Base-by-base conservation (phyloP, 306 rosid species). In the Quillaja saponaria region DNA sequence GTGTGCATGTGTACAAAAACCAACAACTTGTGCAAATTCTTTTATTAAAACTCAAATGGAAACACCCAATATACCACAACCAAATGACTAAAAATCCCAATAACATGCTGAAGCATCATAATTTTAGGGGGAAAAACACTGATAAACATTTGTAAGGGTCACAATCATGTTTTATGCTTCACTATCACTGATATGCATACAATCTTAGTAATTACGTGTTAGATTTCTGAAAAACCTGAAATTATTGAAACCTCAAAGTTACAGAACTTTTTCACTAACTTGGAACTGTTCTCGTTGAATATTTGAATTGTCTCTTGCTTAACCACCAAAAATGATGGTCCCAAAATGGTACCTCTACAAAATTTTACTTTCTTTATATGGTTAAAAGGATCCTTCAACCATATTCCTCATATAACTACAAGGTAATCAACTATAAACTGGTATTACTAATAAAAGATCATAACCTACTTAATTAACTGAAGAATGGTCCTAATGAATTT, bases 331-430 rank as follows among this genome's bases (percentile, higher is more conserved):
- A 68, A 4, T 25, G 31, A 25, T 25, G 37, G 21, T 40, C 45
- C 46, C 3, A 42, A 13, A 61, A 14, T 6, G 7, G 15, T n/a
- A 42, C 41, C 9, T 25, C 45, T 12, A 38, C 6, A 44, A 16
- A 50, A 16, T 49, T 40, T 18, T 37, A 8, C 21, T 31, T 10
- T 13, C 21, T n/a, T 40, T 31, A 16, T 37, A 33, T 19, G 11
- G 31, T 14, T 25, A 13, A 39, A 58, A 48, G 68, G 55, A 51
- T 14, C 54, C 16, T 14, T 25, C 3, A n/a, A n/a, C n/a, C n/a
- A n/a, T n/a, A n/a, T 46, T 25, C 62, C 56, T 31, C 55, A 64
- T 46, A 38, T 16, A 28, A 20, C 64, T 41, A 11, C 21, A 73
- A 55, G 50, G 38, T 28, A 61, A 25, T 35, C 12, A 51, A 56